A percentile compares a stretch with the other conserved stretches of the same genome.
phyloP scores from a whole-genome alignment of 176 grass and related monocot species.

The Saccharum spontaneum region DNA sequence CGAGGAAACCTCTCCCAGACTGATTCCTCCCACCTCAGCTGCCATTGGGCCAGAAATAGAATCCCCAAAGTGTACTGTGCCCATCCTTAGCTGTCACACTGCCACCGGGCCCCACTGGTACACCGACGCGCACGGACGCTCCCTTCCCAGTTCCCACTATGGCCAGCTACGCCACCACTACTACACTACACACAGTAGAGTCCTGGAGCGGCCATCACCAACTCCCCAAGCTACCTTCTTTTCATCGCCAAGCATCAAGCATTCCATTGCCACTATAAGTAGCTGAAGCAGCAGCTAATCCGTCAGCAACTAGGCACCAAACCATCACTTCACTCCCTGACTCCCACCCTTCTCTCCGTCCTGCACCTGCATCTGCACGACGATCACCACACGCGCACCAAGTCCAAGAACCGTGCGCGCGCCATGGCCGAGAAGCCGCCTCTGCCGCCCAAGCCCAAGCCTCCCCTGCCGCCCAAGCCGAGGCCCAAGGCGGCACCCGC shows the following conservation, averaged over 20 bases:
- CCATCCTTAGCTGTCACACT: background rate
- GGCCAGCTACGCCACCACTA: background rate
- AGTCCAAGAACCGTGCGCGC: background rate
- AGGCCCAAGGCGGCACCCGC: constrained; percentile 20
- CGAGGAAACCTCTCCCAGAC: too few species aligned
- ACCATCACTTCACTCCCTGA: constrained; percentile 45
- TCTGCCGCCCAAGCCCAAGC: constrained; percentile 11
- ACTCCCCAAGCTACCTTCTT: background rate
- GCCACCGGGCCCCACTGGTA: background rate
- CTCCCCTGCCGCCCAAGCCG: constrained; percentile 11
- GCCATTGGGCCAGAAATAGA: too few species aligned
- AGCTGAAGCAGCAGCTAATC: constrained; percentile 1
- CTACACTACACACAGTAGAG: background rate
- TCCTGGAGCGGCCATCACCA: constrained; percentile 10
- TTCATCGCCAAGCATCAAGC: background rate
- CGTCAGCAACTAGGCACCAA: constrained; percentile 33
- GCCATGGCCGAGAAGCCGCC: constrained; percentile 49
- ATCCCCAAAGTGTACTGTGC: too few species aligned
- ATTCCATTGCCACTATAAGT: constrained; percentile 33
- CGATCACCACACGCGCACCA: background rate
- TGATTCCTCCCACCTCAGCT: too few species aligned
- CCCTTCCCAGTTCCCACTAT: background rate
- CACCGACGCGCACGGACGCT: constrained; percentile 22
- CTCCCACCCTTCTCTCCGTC: too few species aligned
- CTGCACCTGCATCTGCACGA: background rate